Percentiles rank a stretch among this genome's conserved stretches.
These are phyloP conservation scores for Thinopyrum elongatum DNA, from an alignment of 176 grass and related monocot species.

Conservation along the genomic window DNA sequence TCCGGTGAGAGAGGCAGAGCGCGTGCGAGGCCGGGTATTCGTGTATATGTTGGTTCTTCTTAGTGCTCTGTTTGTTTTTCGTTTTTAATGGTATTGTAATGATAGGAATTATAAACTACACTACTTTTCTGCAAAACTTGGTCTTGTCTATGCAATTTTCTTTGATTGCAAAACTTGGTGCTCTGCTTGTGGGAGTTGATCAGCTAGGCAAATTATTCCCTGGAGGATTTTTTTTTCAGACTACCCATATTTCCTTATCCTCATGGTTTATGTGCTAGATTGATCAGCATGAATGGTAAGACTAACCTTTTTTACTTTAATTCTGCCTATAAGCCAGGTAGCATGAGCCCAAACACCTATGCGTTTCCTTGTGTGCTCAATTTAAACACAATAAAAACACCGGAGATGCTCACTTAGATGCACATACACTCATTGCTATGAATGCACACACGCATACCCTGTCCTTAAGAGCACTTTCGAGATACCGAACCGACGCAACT, in stretches of 20 bases:
- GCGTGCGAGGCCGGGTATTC: not conserved
- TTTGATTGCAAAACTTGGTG: not conserved
- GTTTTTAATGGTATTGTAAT: constrained; percentile 13
- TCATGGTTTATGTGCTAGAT: not conserved
- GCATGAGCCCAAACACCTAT: no score
- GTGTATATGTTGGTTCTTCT: constrained; percentile 3
- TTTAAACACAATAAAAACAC: no score
- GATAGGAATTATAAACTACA: not conserved
- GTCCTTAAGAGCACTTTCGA: no score
- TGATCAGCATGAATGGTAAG: not conserved
- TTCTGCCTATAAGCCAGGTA: no score
- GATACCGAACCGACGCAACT: no score
- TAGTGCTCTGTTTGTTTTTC: not conserved
- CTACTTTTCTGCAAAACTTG: not conserved
- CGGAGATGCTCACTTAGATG: no score
- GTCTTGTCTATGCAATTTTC: not conserved
- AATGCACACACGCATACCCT: no score
- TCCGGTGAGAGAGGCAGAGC: not conserved
- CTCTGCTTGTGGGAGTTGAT: not conserved
- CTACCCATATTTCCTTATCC: no score
- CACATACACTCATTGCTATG: no score
- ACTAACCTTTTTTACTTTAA: not conserved
- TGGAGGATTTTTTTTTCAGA: not conserved
- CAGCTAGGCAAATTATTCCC: not conserved
- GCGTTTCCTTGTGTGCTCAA: no score